These are phyloP conservation scores for Filobasidium uniguttulatum DNA, from an alignment of 1,284 basidiomycete genomes.

Conservation along the genomic window DNA sequence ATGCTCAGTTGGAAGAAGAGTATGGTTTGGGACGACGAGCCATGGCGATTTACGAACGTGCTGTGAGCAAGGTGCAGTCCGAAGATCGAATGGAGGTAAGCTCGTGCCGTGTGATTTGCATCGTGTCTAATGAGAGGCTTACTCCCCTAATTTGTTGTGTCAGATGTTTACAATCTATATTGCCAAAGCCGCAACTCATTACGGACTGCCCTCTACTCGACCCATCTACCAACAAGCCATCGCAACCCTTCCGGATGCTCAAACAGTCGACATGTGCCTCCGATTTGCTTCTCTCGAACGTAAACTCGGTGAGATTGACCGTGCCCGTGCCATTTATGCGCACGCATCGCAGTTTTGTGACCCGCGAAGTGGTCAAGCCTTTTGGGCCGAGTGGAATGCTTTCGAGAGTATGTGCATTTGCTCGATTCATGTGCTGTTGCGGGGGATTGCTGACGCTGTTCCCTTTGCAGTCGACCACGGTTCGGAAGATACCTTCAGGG, in stretches of 20 bases:
- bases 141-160: neutral
- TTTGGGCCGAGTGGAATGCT: slow-evolving; percentile 93
- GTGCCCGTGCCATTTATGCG: slow-evolving; percentile 88
- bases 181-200: slow-evolving; percentile 89
- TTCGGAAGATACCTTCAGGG: slow-evolving; percentile 95
- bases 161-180: slow-evolving; percentile 97
- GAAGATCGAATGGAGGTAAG: slow-evolving; percentile 86
- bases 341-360: slow-evolving; percentile 98
- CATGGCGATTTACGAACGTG: slow-evolving; percentile 92
- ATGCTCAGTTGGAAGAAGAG: slow-evolving; percentile 87
- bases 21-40: slow-evolving; percentile 87
- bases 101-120: too few species aligned
- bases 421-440: neutral
- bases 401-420: slow-evolving; percentile 54
- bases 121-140: neutral
- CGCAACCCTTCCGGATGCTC: slow-evolving; percentile 76
- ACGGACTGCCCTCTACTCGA: slow-evolving; percentile 87
- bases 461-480: slow-evolving; percentile 60
- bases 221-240: slow-evolving; percentile 96
- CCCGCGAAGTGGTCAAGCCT: slow-evolving; percentile 72
- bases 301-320: slow-evolving; percentile 96
- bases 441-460: neutral
- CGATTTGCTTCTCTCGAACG: slow-evolving; percentile 92
- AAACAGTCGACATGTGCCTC: slow-evolving; percentile 95
- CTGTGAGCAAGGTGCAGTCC: slow-evolving; percentile 67